phyloP scores from a whole-genome alignment of 495 filamentous ascomycete species.

The Podospora australis region DNA sequence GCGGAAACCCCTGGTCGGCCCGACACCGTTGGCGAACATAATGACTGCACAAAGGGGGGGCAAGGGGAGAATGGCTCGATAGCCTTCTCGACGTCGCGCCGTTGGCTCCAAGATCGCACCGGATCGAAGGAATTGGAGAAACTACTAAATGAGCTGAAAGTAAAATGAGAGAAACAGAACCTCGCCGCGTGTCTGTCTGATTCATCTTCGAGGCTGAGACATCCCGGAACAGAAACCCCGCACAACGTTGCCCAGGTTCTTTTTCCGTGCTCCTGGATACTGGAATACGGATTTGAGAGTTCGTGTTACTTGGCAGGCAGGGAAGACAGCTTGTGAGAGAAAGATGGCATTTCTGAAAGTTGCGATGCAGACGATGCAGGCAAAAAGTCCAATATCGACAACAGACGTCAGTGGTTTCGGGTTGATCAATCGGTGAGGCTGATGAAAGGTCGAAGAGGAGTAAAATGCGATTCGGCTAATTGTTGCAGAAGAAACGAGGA shows the following conservation, averaged over 20 bases:
- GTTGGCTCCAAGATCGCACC: too few species aligned
- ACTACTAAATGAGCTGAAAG: not conserved
- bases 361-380: not conserved
- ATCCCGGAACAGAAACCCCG: not conserved
- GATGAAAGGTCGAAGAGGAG: too few species aligned
- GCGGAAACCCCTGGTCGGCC: not conserved
- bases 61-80: too few species aligned
- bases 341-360: not conserved
- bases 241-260: not conserved
- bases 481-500: too few species aligned
- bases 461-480: too few species aligned
- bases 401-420: not conserved
- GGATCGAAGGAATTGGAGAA: too few species aligned
- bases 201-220: not conserved
- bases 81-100: too few species aligned
- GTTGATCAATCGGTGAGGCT: not conserved
- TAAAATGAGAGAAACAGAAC: not conserved
- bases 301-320: too few species aligned
- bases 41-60: not conserved
- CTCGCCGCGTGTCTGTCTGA: not conserved
- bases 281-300: too few species aligned
- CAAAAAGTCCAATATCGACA: not conserved
- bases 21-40: not conserved
- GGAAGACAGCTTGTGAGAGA: not conserved
- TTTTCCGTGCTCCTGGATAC: not conserved